These are phyloP conservation scores for Closterium sp. DNA, from an alignment of 139 green algal species.

Conservation along the genomic window DNA sequence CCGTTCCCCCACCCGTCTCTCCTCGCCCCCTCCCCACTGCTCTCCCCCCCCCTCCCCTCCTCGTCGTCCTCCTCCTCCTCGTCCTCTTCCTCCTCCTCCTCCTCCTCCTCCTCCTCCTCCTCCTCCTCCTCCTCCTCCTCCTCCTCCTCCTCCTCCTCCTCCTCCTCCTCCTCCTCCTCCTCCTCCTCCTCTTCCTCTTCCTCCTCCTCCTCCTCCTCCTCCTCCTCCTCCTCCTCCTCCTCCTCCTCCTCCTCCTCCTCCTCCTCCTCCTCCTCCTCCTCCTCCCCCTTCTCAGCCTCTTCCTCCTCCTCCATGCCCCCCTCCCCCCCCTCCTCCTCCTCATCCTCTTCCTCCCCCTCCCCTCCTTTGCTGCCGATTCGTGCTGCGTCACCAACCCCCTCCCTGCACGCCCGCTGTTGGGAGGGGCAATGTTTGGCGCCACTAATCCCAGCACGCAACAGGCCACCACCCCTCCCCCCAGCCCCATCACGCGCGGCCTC, in stretches of 20 bases:
- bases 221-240: neutral
- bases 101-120: constrained; percentile 14
- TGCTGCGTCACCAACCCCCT: too few relatives aligned
- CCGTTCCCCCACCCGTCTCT: neutral
- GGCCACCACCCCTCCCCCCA: too few relatives aligned
- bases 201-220: neutral
- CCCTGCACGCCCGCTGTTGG: too few relatives aligned
- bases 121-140: constrained; percentile 16
- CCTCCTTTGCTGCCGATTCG: too few relatives aligned
- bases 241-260: constrained; percentile 5
- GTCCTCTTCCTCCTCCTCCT: neutral
- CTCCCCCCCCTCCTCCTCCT: neutral
- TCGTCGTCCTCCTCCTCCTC: neutral
- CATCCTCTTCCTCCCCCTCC: neutral
- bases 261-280: neutral
- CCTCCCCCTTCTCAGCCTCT: neutral
- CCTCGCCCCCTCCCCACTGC: neutral
- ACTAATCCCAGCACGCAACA: too few relatives aligned
- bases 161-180: constrained; percentile 1
- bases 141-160: constrained; percentile 19
- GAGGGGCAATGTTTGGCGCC: too few relatives aligned
- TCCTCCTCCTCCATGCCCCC: neutral
- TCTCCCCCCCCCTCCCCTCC: neutral
- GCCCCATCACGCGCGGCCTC: too few relatives aligned
- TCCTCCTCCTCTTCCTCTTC: constrained; percentile 9